Evolutionary conservation across 1,139 yeast genomes (phyloP).

Genomic region (Hyphopichia buzzinii): DNA sequence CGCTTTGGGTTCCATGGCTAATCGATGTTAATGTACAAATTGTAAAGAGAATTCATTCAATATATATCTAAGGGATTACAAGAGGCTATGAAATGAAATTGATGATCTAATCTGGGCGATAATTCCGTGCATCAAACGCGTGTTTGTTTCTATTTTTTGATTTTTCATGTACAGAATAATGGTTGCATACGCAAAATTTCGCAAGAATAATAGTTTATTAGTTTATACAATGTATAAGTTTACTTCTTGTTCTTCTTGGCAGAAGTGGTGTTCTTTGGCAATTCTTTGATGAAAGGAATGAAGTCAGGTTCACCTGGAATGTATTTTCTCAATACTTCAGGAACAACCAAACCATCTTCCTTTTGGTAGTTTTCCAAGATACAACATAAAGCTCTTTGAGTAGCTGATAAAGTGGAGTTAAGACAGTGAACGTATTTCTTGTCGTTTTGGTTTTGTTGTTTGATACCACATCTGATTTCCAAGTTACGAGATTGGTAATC

Average conservation of each 20-base stretch:
- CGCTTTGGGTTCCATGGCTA: too few relatives aligned
- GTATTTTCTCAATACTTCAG: constrained; percentile 91
- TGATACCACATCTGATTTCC: constrained; percentile 98
- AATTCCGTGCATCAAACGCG: not conserved
- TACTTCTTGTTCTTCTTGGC: constrained; percentile 55
- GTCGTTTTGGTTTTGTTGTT: constrained; percentile 91
- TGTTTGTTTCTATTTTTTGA: too few relatives aligned
- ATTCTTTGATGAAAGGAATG: constrained; percentile 82
- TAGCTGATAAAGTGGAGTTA: constrained; percentile 96
- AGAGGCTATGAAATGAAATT: not conserved
- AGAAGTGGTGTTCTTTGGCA: constrained; percentile 92
- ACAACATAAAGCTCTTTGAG: constrained; percentile 98
- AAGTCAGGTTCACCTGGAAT: constrained; percentile 99
- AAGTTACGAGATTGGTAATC: constrained; percentile 98
- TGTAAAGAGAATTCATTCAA: too few relatives aligned
- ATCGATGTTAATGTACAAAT: too few relatives aligned
- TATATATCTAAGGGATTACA: too few relatives aligned
- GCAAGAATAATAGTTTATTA: too few relatives aligned
- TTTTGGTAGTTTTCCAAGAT: constrained; percentile 96
- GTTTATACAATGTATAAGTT: too few relatives aligned
- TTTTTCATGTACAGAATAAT: too few relatives aligned
- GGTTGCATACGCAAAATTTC: too few relatives aligned
- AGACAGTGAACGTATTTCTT: constrained; percentile 98
- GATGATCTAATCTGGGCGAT: not conserved
- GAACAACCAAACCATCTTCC: constrained; percentile 89